phyloP scores from a whole-genome alignment of 2,329 filamentous ascomycete genomes.

The Xylaria polymorpha region DNA sequence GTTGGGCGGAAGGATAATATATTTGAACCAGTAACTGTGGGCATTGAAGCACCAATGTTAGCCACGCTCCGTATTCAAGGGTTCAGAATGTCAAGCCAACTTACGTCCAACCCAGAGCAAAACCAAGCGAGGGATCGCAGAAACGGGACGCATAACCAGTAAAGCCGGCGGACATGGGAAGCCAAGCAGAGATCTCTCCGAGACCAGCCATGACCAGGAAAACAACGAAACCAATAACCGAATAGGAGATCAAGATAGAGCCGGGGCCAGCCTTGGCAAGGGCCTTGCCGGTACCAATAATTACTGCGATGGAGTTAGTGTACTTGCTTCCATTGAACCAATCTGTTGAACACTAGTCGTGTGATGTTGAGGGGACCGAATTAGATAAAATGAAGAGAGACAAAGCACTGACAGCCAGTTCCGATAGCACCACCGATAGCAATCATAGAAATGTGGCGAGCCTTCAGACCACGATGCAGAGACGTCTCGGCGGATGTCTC shows the following conservation, averaged over 20 bases:
- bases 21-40: slow-evolving; percentile 74
- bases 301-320: slow-evolving; percentile 55
- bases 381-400: not conserved
- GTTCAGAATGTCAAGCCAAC: slow-evolving; percentile 43
- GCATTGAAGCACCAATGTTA: slow-evolving; percentile 33
- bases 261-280: slow-evolving; percentile 68
- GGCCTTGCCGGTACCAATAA: slow-evolving; percentile 73
- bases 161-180: slow-evolving; percentile 82
- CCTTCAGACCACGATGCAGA: slow-evolving; percentile 65
- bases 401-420: slow-evolving; percentile 62
- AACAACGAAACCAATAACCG: slow-evolving; percentile 76
- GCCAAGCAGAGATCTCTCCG: slow-evolving; percentile 86
- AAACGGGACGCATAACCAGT: slow-evolving; percentile 84
- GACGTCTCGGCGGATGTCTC: slow-evolving; percentile 62
- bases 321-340: not conserved
- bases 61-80: slow-evolving; percentile 10
- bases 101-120: slow-evolving; percentile 79
- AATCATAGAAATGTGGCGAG: slow-evolving; percentile 68
- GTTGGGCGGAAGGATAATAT: slow-evolving; percentile 87
- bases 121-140: slow-evolving; percentile 83
- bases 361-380: not conserved
- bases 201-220: slow-evolving; percentile 85
- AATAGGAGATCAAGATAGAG: slow-evolving; percentile 78
- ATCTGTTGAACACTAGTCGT: not conserved
- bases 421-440: slow-evolving; percentile 81